Conservation (phyloP, 148 eudicot species). For the Rhododendron vialii region DNA sequence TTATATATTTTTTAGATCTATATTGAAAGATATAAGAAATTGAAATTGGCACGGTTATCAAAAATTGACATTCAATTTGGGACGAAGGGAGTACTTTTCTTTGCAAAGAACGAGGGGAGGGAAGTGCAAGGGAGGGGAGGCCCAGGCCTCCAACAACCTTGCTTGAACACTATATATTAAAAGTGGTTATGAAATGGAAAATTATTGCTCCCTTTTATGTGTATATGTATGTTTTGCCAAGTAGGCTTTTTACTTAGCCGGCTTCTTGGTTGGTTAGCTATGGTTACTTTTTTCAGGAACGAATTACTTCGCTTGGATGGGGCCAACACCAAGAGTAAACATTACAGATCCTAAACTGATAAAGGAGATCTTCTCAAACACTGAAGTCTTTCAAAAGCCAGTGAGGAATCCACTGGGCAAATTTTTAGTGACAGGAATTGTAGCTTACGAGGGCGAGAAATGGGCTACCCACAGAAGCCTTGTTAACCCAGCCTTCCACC, state of each 20-base stretch:
- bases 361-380: constrained; percentile 22
- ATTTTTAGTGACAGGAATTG: constrained; percentile 13
- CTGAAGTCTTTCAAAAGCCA: constrained; percentile 20
- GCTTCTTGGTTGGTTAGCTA: too few relatives aligned
- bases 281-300: background rate
- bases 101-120: background rate
- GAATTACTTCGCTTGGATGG: background rate
- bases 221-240: too few relatives aligned
- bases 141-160: too few relatives aligned
- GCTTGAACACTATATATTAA: too few relatives aligned
- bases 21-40: too few relatives aligned
- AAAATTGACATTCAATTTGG: too few relatives aligned
- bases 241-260: too few relatives aligned
- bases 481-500: constrained; percentile 28
- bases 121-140: background rate
- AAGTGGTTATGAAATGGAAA: too few relatives aligned
- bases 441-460: constrained; percentile 27
- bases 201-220: too few relatives aligned
- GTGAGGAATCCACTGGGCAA: constrained; percentile 16
- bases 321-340: background rate
- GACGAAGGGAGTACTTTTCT: too few relatives aligned
- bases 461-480: constrained; percentile 31
- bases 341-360: constrained; percentile 31
- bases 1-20: too few relatives aligned
- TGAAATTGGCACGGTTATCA: too few relatives aligned